Evolutionary conservation across 345 rosid genomes (phyloP), one percentile per base, ranked within the genome.

Genomic region (Brassica incana): DNA sequence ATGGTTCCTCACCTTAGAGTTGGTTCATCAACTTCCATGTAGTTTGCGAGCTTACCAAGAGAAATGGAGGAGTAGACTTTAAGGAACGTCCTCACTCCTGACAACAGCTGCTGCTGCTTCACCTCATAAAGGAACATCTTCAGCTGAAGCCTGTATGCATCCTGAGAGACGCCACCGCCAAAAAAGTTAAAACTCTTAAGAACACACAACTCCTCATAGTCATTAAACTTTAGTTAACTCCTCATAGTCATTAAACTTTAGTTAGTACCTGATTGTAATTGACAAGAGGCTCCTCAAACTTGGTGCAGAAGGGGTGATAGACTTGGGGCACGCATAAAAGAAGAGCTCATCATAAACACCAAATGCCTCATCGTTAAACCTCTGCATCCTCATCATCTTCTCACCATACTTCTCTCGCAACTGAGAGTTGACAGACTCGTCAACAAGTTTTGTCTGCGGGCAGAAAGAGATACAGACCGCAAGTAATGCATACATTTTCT

Each of bases 321-420:
- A 95, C 87, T 95, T 95, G 29, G 99, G 99, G 74, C 99, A 95
- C 59, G 98, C 99, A 81, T 95, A 95, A 1, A 97, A 91, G 90
- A 95, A 95, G 79, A 93, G 96, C 84, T 95, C 99, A 78, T 95
- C 99, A 65, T 88, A 93, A n/a, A 88, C 72, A 29, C 85, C 84
- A 81, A 93, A 93, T 33, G 98, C 97, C 62, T 95, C 99, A 6
- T 93, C 97, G 59, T 95, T 97, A 32, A 58, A 95, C 80, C 97
- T 88, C 83, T 88, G 99, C 96, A 95, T 91, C 80, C 94, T 86
- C 77, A 81, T 76, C 98, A 95, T 95, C 88, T 95, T 95, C 68
- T 95, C 99, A 74, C 99, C 99, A 81, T 95, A 93, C 85, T 95
- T 95, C 88, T 95, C 99, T 65, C 92, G 84, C 83, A 95, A 70